Base-by-base conservation (phyloP, 2,329 filamentous ascomycete species). In the Colletotrichum truncatum region DNA sequence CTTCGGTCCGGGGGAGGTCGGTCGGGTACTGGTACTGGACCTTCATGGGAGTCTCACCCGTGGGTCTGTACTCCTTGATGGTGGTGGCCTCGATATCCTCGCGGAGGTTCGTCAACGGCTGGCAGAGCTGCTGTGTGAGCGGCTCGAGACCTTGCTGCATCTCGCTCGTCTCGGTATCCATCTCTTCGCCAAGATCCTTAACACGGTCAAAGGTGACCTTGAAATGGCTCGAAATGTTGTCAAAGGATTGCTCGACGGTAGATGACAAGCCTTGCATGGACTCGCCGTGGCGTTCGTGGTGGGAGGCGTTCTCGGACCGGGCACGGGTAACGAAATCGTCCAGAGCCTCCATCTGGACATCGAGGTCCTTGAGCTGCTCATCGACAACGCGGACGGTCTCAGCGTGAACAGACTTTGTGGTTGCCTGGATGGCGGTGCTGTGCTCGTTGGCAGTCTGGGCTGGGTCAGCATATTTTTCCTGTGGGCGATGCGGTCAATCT, bases 361-460 rank as follows among this genome's bases (percentile, higher is more conserved):
- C 91, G 74, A 99, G 91, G 70, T 97, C 93, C 60, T 87, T 86
- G 80, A 97, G 92, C 79, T 99, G 96, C 62, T 92, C 90, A 73
- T 95, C 92, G 11, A 98, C 94, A 63, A 97, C 95, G 6, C 91
- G 90, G 28, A 97, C 89, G 0, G 95, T 98, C 78, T 97, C 92
- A 32, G 92, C 91, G 70, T 99, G 94, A 1, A 98, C 94, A 3
- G 93, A 93, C 71, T 92, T 91, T 0, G 95, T 94, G 0, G 92
- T 92, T 7, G 87, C 85, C 70, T 95, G 93, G 71, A 99, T 95
- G 6, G 91, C 90, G n/a, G 85, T 89, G 71, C 94, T 97, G 73
- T 93, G 91, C 62, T 91, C 86, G 71, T 93, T 92, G 36, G 95
- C 93, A 28, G 82, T 78, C 89, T 92, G 69, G 7, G 0, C 12